phyloP scores from a whole-genome alignment of 164 flowering plant species.

The Magnolia changhungtana region DNA sequence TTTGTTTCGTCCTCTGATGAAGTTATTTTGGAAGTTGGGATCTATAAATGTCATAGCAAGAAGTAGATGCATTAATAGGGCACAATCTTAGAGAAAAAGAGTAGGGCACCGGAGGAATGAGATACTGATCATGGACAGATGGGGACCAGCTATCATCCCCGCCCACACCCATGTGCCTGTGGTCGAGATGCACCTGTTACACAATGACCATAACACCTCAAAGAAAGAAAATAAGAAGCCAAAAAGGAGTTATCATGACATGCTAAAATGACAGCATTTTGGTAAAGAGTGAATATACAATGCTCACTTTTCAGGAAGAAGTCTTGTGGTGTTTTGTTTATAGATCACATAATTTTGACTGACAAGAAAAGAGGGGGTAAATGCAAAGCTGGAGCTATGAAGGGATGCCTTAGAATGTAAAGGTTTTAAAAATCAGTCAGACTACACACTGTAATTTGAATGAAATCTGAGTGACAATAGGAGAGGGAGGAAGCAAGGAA shows the following conservation, averaged over 20 bases:
- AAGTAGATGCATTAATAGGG: constrained; percentile 46
- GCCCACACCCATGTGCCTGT: constrained; percentile 97
- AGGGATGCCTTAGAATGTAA: no score
- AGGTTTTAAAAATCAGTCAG: no score
- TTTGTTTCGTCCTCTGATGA: no score
- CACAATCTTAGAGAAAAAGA: constrained; percentile 66
- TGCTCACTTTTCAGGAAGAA: no score
- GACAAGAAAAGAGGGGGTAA: no score
- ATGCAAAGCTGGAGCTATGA: no score
- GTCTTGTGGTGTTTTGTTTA: no score
- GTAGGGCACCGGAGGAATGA: constrained; percentile 74
- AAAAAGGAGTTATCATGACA: not conserved
- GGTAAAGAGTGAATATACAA: no score
- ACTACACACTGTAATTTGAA: no score
- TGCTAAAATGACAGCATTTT: not conserved
- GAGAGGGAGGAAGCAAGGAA: not conserved
- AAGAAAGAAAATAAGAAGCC: not conserved
- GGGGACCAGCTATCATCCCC: constrained; percentile 99
- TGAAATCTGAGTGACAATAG: no score
- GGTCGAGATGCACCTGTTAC: constrained; percentile 92
- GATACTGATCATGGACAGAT: constrained; percentile 68
- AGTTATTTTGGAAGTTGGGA: constrained; percentile 36
- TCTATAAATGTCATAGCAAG: constrained; percentile 48
- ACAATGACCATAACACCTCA: not conserved
- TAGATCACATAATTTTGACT: no score